phyloP scores from a whole-genome alignment of 148 eudicot species.

The Beta vulgaris region DNA sequence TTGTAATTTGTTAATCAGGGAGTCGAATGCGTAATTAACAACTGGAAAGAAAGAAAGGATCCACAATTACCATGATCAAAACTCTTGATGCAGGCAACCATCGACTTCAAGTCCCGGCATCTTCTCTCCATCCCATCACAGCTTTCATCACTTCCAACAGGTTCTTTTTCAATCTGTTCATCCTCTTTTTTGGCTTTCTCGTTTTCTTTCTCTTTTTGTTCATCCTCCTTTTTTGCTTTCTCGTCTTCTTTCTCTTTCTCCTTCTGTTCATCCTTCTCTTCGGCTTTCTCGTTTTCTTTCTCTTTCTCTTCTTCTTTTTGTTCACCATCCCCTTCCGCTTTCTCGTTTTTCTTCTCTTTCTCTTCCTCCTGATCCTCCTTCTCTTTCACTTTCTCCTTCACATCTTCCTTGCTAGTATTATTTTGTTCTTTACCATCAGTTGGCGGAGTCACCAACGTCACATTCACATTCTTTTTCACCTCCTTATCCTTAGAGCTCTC shows the following conservation, averaged over 20 bases:
- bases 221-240: not conserved
- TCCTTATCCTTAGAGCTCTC: conserved; percentile 26
- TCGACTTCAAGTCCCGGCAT: conserved; percentile 36
- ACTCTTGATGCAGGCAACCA: conserved; percentile 53
- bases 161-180: not conserved
- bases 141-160: conserved; percentile 25
- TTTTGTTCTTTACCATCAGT: conserved; percentile 7
- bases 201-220: conserved; percentile 15
- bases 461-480: conserved; percentile 5
- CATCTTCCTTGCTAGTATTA: conserved; percentile 14
- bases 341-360: not conserved
- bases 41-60: conserved; percentile 2
- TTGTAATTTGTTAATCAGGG: not conserved
- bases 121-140: conserved; percentile 38
- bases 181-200: not conserved
- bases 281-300: not conserved
- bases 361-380: not conserved
- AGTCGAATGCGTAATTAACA: not conserved
- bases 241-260: not conserved
- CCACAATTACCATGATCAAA: conserved; percentile 38
- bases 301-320: not conserved
- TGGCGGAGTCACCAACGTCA: conserved; percentile 19
- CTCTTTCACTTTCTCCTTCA: not conserved
- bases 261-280: not conserved
- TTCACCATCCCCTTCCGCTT: not conserved